Evolutionary conservation across 192 early-diverging fungal genomes (phyloP).

Genomic region (Backusella morwellensis): DNA sequence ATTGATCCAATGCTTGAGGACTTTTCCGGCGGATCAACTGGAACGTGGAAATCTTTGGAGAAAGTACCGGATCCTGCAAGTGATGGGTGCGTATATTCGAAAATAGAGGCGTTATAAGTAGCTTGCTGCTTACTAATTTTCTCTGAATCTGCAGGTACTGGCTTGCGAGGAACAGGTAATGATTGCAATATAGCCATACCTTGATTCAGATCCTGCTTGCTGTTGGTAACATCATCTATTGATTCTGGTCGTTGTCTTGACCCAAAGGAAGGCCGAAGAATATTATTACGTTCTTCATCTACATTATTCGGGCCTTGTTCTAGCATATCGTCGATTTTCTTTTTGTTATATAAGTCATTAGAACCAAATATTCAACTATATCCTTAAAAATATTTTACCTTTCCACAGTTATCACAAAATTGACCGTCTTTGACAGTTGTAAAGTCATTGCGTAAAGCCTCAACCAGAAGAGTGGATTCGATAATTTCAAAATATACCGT

Average conservation of each 20-base stretch:
- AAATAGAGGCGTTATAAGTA: background rate
- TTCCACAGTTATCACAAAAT: constrained; percentile 24
- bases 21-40: background rate
- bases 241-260: background rate
- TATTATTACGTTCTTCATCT: background rate
- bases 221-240: background rate
- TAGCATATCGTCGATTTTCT: background rate
- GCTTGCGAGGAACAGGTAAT: background rate
- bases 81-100: background rate
- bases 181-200: background rate
- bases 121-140: background rate
- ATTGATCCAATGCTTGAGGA: background rate
- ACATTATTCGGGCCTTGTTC: background rate
- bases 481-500: constrained; percentile 34
- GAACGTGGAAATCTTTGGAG: background rate
- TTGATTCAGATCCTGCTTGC: background rate
- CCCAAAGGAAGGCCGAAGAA: background rate
- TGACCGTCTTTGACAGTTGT: background rate
- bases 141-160: background rate
- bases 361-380: background rate
- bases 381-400: constrained; percentile 2
- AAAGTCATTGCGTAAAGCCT: constrained; percentile 24
- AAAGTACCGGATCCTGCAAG: background rate
- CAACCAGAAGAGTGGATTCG: constrained; percentile 33
- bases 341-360: background rate